A percentile compares a stretch with the other conserved stretches of the same genome.
These are phyloP conservation scores for Dichotomocladium elegans DNA, from an alignment of 371 early-diverging fungal genomes.

Conservation along the genomic window DNA sequence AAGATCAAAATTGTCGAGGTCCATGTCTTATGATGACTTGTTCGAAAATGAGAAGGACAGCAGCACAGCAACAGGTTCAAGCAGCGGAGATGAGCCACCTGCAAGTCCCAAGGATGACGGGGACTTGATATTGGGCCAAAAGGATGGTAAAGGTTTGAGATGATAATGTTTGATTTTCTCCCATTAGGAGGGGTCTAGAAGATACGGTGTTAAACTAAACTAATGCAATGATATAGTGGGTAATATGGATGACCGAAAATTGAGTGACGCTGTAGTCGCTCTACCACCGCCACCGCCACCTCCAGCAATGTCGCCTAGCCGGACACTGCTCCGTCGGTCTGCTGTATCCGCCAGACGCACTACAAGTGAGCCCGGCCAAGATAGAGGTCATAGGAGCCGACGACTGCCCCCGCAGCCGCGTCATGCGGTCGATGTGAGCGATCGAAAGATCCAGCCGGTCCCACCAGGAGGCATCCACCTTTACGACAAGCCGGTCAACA, in stretches of 20 bases:
- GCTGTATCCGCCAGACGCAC: conserved; percentile 16
- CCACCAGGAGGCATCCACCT: conserved; percentile 20
- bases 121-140: background rate
- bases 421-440: conserved; percentile 4
- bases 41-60: conserved; percentile 4
- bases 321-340: conserved; percentile 18
- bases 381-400: conserved; percentile 4
- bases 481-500: conserved; percentile 42
- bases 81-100: background rate
- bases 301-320: conserved; percentile 8
- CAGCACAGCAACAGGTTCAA: conserved; percentile 1
- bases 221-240: background rate
- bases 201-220: background rate
- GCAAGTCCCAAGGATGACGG: conserved; percentile 4
- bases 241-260: conserved; percentile 9
- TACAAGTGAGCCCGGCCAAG: conserved; percentile 6
- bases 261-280: conserved; percentile 6
- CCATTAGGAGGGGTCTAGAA: too few species aligned
- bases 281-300: conserved; percentile 12
- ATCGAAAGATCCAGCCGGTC: conserved; percentile 1
- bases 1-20: conserved; percentile 31
- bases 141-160: background rate
- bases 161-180: too few species aligned
- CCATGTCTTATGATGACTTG: conserved; percentile 21
- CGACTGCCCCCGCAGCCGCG: conserved; percentile 1